Base-by-base conservation (phyloP, 495 filamentous ascomycete species). In the Neurospora tetraspora region DNA sequence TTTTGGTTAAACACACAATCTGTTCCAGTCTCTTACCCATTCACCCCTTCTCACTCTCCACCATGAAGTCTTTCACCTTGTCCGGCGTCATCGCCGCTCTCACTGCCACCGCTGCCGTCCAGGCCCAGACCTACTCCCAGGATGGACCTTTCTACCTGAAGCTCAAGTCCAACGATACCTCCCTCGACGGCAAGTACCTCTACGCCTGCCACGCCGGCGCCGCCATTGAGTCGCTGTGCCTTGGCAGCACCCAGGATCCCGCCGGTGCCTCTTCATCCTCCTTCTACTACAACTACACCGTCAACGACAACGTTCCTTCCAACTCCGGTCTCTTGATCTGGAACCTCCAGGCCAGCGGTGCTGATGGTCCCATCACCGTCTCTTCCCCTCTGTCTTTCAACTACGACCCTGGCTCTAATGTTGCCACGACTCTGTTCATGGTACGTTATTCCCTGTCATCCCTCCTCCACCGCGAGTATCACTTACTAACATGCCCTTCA, bases 201-300 rank as follows among this genome's bases (percentile, higher is more conserved):
- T 53, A 53, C 6, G 77, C 87, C 39, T 89, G 88, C 79, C 88
- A 89, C 74, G 78, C 85, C 34, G 88, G 88, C 12, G 87, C 88
- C 42, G 87, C 83, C 20, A 86, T 85, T 37, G 83, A 88, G 73
- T 83, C 81, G 11, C 80, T 89, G 43, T 90, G 88, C 78, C 74
- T 85, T 71, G 71, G 71, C 43, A 76, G 77, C 38, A 73, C 70
- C 8, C 61, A 65, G 39, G 37, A 71, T 47, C 73, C 76, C n/a
- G 34, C 73, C 31, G 53, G 53, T 34, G 42, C 68, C 40, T 36
- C 34, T 59, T 39, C 34, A 59, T 5, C 5, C 70, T 36, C 73
- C 39, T 82, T 78, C 76, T 79, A 77, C 70, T 82, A 82, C 78
- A 85, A 85, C 77, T 82, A 81, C 78, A 80, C 79, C 72, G 71